Percentiles rank a stretch among this genome's conserved stretches.
Conservation (phyloP, 1,284 basidiomycete species). For the Cutaneotrichosporon cavernicola region DNA sequence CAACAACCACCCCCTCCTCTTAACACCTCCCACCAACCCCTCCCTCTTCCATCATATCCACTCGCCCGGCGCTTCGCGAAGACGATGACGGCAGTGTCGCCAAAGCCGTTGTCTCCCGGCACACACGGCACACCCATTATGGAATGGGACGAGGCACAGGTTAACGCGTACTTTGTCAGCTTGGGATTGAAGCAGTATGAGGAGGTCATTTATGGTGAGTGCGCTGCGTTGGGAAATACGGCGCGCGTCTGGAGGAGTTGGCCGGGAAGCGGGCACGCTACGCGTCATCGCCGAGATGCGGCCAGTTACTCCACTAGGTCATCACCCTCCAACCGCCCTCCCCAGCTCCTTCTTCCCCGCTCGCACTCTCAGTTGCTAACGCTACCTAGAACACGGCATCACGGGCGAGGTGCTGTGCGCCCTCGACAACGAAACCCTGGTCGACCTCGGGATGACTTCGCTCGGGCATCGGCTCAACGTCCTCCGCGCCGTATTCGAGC, state of each 20-base stretch:
- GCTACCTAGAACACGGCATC: conserved; percentile 78
- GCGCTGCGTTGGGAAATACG: neutral
- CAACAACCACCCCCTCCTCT: neutral
- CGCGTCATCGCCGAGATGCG: neutral
- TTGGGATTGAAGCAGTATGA: conserved; percentile 81
- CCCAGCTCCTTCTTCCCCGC: neutral
- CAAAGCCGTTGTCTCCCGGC: conserved; percentile 26
- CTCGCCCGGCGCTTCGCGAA: too few species aligned
- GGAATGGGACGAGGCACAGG: conserved; percentile 79
- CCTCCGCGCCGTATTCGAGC: conserved; percentile 81
- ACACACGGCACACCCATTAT: conserved; percentile 43
- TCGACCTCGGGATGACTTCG: conserved; percentile 76
- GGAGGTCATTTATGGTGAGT: conserved; percentile 54
- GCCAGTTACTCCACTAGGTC: too few species aligned
- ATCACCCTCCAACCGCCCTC: neutral
- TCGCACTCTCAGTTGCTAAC: conserved; percentile 9
- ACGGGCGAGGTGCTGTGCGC: conserved; percentile 81
- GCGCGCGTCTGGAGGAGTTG: too few species aligned
- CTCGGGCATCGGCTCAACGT: conserved; percentile 85
- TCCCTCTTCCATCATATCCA: too few species aligned
- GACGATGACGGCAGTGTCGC: conserved; percentile 30
- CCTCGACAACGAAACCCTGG: conserved; percentile 75
- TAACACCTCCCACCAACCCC: neutral
- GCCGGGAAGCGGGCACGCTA: too few species aligned
- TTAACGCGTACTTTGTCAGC: conserved; percentile 69